Base-by-base conservation (phyloP, 2,329 filamentous ascomycete genomes). In the Colletotrichum trifolii region DNA sequence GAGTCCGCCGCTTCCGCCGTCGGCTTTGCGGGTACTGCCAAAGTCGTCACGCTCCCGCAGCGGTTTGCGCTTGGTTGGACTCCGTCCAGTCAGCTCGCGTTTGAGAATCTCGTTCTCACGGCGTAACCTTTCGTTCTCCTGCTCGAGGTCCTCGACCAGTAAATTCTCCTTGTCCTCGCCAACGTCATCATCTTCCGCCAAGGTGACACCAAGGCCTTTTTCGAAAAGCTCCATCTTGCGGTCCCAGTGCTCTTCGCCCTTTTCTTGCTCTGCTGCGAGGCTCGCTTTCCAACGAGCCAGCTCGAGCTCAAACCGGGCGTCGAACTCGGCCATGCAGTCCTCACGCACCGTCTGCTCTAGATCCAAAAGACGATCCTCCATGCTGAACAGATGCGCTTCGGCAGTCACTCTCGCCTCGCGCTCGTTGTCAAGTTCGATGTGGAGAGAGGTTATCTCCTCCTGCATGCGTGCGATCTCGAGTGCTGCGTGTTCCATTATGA, bases 281-380 rank as follows among this genome's bases (percentile, higher is more conserved):
- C 88, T 91, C 0, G 85, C 86, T 74, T 95, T 91, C 91, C 93
- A 97, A n/a, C 92, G 84, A 9, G 87, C 85, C 75, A 92, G 87
- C 75, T 97, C 94, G 11, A 89, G 80, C 17, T 89, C 86, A 50
- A 97, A 84, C 10, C 88, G 87, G 64, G 86, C 82, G 73, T 99
- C 96, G 81, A 97, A 96, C 73, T 97, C 96, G 2, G 81, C 83
- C 70, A 89, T 94, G 71, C 94, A 95, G 70, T 98, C 95, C 73
- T 97, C 95, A 25, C 96, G 89, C 36, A 98, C 87, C 6, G 91
- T 90, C 70, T 92, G 89, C 75, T 99, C 96, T 11, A 97, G 81
- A 55, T 89, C 87, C 5, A 88, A 70, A 71, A 89, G 80, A 5
- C 85, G 77, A 33, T 92, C 88, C 47, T 92, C 87, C 78, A 92